Base-by-base conservation (phyloP, 805 yeast species). In the Metschnikowia kofuensis region DNA sequence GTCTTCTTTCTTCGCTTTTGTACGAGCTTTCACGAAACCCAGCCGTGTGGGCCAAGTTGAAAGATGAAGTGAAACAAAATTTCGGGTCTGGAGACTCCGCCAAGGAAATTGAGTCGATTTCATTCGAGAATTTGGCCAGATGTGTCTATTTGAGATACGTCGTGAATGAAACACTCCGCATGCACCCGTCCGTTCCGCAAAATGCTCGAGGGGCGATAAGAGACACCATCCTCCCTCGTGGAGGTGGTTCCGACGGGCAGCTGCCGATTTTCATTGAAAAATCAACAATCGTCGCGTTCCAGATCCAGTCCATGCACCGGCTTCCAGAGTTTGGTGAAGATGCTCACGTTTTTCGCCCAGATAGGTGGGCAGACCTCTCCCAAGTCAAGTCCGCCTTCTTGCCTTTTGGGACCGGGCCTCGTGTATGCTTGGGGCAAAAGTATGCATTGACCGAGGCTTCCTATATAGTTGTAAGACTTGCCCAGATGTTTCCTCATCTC, bases 181-280 rank as follows among this genome's bases (percentile, higher is more conserved):
- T 79, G 49, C 76, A 77, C 57, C 82, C 82, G 5, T 67, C 77
- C 21, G 82, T 79, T n/a, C 80, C 83, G 16, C 54, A 61, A 45
- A 78, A 78, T 58, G 66, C 68, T 60, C 65, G 83, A 54, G 58
- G 63, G 34, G 76, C 82, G 7, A 62, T 63, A 29, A 69, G 65
- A 46, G 72, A 75, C 55, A 78, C 82, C 3, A 66, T 70, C 7
- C 64, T 79, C 43, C 83, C 83, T 13, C 59, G 63, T 41, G 83
- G 82, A 16, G 83, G 82, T 11, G 82, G 79, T 10, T 32, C 43
- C 0, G 72, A 72, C 48, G 66, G 63, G 9, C 53, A 52, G 29
- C 42, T 59, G 41, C 79, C 79, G 4, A 50, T 76, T 2, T 63
- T 70, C 10, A 35, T 56, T 8, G 35, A 40, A 15, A 54, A 56